phyloP scores from a whole-genome alignment of 306 rosid genomes.

The Rubus idaeus region DNA sequence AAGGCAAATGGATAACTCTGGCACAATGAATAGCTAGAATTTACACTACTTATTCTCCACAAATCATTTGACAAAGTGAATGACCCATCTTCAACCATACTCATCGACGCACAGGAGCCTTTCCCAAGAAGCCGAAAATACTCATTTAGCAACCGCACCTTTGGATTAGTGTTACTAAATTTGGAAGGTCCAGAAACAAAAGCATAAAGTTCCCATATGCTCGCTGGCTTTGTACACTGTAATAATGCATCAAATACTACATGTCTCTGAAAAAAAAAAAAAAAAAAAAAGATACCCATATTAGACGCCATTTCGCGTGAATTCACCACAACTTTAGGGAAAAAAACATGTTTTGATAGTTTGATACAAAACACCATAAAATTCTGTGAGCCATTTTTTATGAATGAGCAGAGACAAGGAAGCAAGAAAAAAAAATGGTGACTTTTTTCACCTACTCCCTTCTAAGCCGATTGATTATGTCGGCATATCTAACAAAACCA shows the following conservation, averaged over 20 bases:
- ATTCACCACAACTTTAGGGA: conserved; percentile 6
- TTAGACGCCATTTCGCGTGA: conserved; percentile 30
- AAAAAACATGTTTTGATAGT: conserved; percentile 5
- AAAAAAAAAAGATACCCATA: conserved; percentile 26
- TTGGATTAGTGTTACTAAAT: conserved; percentile 61
- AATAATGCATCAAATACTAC: conserved; percentile 62
- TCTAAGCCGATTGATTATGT: neutral
- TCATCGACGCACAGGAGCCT: conserved; percentile 49
- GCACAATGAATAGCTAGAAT: conserved; percentile 69
- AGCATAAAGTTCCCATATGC: conserved; percentile 85
- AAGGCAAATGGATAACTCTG: conserved; percentile 93
- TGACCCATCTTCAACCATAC: conserved; percentile 73
- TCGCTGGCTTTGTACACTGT: conserved; percentile 59
- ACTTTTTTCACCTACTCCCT: neutral
- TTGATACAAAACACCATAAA: conserved; percentile 9
- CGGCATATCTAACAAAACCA: neutral
- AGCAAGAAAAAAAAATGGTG: neutral
- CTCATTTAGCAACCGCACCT: conserved; percentile 80
- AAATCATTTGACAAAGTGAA: conserved; percentile 71
- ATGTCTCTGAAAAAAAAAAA: conserved; percentile 56
- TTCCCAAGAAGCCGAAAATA: conserved; percentile 93
- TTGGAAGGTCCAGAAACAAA: conserved; percentile 75
- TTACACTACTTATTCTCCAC: conserved; percentile 87
- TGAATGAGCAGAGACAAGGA: neutral
- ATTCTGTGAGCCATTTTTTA: neutral